These are phyloP conservation scores for Plasmodium relictum DNA, from an alignment of 169 alveolate genomes.

Conservation along the genomic window DNA sequence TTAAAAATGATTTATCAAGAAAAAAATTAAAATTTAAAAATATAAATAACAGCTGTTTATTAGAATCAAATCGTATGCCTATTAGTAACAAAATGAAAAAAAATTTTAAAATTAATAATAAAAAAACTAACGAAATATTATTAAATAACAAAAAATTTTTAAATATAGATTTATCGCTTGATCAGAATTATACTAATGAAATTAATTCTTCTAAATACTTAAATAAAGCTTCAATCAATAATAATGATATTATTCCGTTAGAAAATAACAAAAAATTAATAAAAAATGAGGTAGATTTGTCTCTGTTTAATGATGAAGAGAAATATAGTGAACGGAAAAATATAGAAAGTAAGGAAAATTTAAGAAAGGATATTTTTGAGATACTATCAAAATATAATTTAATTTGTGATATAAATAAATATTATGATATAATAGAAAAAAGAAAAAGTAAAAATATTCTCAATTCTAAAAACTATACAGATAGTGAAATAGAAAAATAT, in stretches of 20 bases:
- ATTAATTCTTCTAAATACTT: too few species aligned
- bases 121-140: background rate
- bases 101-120: constrained; percentile 1
- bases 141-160: background rate
- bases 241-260: too few species aligned
- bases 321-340: background rate
- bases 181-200: too few species aligned
- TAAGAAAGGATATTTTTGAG: background rate
- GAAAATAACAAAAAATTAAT: too few species aligned
- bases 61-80: too few species aligned
- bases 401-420: constrained; percentile 19
- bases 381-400: constrained; percentile 16
- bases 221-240: too few species aligned
- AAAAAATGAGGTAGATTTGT: constrained; percentile 2
- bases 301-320: background rate
- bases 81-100: background rate
- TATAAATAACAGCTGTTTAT: background rate
- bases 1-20: background rate
- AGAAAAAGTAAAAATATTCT: background rate
- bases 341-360: constrained; percentile 2
- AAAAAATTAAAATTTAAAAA: background rate
- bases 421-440: constrained; percentile 1
- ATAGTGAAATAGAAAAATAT: constrained; percentile 12
- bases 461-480: constrained; percentile 23
- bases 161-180: background rate